A percentile compares a stretch with the other conserved stretches of the same genome.
phyloP scores from a whole-genome alignment of 1,284 basidiomycete species.

The Chalciporus piperatoides region DNA sequence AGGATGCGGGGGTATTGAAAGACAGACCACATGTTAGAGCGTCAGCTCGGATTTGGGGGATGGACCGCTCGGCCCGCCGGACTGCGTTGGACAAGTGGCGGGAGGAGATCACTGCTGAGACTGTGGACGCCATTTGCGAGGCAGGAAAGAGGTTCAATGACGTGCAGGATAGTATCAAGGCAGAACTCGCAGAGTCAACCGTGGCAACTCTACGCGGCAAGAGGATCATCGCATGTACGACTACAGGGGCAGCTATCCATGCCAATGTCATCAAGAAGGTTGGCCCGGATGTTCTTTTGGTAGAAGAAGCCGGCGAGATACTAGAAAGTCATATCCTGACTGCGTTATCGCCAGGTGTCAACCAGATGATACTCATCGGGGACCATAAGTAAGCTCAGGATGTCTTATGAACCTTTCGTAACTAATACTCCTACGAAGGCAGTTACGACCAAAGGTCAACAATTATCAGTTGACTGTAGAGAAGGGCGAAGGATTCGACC shows the following conservation, averaged over 20 bases:
- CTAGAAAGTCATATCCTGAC: slow-evolving; percentile 63
- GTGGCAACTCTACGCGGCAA: slow-evolving; percentile 40
- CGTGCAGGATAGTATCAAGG: slow-evolving; percentile 35
- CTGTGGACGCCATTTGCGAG: slow-evolving; percentile 36
- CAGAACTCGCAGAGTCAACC: slow-evolving; percentile 37
- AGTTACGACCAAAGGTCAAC: slow-evolving; percentile 67
- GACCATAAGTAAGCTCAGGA: slow-evolving; percentile 58
- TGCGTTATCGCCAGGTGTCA: slow-evolving; percentile 42
- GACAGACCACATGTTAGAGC: neutral
- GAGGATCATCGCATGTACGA: slow-evolving; percentile 62
- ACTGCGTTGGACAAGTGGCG: slow-evolving; percentile 39
- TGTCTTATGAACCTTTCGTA: neutral
- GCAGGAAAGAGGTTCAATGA: slow-evolving; percentile 42
- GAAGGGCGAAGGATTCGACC: slow-evolving; percentile 59
- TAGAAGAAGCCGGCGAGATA: slow-evolving; percentile 71
- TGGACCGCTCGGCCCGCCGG: slow-evolving; percentile 35
- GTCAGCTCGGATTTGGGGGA: slow-evolving; percentile 41
- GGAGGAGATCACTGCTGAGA: slow-evolving; percentile 36
- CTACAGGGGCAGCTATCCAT: slow-evolving; percentile 63
- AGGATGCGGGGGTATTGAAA: neutral
- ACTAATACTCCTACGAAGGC: slow-evolving; percentile 37
- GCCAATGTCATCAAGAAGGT: slow-evolving; percentile 42
- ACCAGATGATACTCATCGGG: slow-evolving; percentile 61
- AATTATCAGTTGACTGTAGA: slow-evolving; percentile 58
- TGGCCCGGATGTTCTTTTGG: slow-evolving; percentile 49